These are phyloP conservation scores for Yamadazyma conglobata DNA, from an alignment of 1,139 yeast genomes.

Conservation along the genomic window DNA sequence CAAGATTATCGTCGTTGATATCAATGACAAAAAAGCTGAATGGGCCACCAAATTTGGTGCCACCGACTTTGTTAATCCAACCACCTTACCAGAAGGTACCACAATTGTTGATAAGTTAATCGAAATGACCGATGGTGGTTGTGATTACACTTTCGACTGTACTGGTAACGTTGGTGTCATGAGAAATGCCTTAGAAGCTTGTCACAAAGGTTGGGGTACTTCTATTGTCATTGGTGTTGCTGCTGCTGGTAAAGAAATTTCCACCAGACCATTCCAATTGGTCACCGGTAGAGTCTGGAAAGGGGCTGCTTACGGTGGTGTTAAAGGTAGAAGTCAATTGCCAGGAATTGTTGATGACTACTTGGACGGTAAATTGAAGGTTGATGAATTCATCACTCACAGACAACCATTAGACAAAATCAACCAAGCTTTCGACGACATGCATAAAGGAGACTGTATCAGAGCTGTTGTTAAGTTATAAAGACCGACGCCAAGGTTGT, in stretches of 20 bases:
- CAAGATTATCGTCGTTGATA: constrained; percentile 81
- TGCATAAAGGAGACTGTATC: constrained; percentile 91
- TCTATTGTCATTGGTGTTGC: constrained; percentile 96
- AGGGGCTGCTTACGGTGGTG: constrained; percentile 98
- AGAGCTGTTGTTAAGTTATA: constrained; percentile 75
- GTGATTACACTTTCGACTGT: constrained; percentile 94
- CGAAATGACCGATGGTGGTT: constrained; percentile 94
- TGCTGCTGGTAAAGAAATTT: constrained; percentile 94
- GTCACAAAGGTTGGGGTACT: constrained; percentile 99
- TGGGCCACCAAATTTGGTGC: constrained; percentile 94
- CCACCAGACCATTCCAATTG: constrained; percentile 97
- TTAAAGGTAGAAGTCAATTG: constrained; percentile 94
- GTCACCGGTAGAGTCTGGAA: constrained; percentile 99
- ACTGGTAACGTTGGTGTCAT: constrained; percentile 94
- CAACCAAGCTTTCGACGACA: constrained; percentile 88
- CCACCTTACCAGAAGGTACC: constrained; percentile 65
- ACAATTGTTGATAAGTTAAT: constrained; percentile 80
- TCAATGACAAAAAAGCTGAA: constrained; percentile 75
- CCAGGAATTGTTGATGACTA: constrained; percentile 89
- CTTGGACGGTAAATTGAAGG: constrained; percentile 77
- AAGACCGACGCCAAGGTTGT: constrained; percentile 11
- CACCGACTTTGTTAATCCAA: constrained; percentile 88
- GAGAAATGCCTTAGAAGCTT: constrained; percentile 94
- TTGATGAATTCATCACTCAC: constrained; percentile 94
- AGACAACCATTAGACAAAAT: constrained; percentile 73